Base-by-base conservation (phyloP, 1,284 basidiomycete genomes). In the Ustilago bromivora region DNA sequence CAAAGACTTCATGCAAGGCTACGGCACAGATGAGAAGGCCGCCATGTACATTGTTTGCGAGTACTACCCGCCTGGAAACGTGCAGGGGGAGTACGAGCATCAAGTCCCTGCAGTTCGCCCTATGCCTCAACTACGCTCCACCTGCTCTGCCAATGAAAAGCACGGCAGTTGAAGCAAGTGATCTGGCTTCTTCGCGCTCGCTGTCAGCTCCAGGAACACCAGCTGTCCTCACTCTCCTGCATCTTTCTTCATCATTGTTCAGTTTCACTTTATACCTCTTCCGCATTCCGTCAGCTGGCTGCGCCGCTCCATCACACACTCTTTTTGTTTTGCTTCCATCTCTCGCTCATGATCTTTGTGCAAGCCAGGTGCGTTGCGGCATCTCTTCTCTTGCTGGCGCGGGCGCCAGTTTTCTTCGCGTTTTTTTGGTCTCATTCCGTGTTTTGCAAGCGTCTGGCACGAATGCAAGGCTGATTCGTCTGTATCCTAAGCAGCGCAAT, bases 1-100 rank as follows among this genome's bases (percentile, higher is more conserved):
- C 23, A 65, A 63, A 35, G 47, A 60, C 34, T 71, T 78, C 17
- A 53, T 60, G 65, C 53, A 67, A 7, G 58, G 55, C 35, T 64
- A 61, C 55, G 55, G 19, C 10, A 35, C 51, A 8, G 38, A 55
- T 17, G 54, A 51, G 0, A 41, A 52, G 36, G 57, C 65, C 1
- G 63, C 61, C 6, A 67, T 74, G 64, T 78, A 71, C 31, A 56
- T 74, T 36, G 71, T 74, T 28, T 78, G 76, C 66, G 68, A 69
- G 47, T 78, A 78, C 62, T 78, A 68, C 41, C 76, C 76, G 5
- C 54, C 71, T 10, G 76, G 76, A 46, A 74, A 78, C 51, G 57
- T 74, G 34, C 32, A 41, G 19, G 68, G 65, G 4, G 53, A 65
- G 12, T 64, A 68, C 28, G 68, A 68, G 0, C 19, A 46, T 3